Evolutionary conservation across 2,329 filamentous ascomycete species (phyloP), one percentile per base, ranked within the genome.

Genomic region (Verticillium tricorpus): DNA sequence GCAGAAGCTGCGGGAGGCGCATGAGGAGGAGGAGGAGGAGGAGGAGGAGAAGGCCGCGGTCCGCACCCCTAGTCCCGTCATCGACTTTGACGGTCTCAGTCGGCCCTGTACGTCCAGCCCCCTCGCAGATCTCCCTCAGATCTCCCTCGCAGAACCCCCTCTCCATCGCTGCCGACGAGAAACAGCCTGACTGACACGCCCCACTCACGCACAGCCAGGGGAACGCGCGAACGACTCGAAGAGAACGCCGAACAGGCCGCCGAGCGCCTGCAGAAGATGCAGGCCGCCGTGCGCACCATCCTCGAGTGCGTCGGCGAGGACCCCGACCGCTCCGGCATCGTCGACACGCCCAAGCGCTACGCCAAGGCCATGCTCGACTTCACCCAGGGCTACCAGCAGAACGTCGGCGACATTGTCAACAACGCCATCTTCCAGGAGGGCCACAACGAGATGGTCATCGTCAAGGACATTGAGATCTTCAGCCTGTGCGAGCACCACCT

Each of bases 401-500:
- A 97, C 71, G 86, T 97, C 60, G 84, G 88, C 64, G 91, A 96
- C 72, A 90, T 98, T 67, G 91, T 98, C 65, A 98, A 98, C 74
- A 86, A 89, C 61, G 95, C 95, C 19, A 91, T 98, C 60, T 99
- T 99, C 77, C 90, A 97, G 70, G 95, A 98, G 75, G 92, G 94
- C 65, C 94, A 98, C 72, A 95, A 97, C 71, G 95, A 99, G 77
- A 85, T 99, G 79, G 93, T 99, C 34, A 97, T 98, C 70, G 92
- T 99, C 63, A 97, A 96, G 78, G 93, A 98, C 71, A 98, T 99
- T 70, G 93, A 97, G 73, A 86, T 98, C 14, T 96, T 93, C 76
- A 94, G 90, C 66, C 81, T 98, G 54, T 99, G 95, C 80, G 95
- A 99, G 79, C 95, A 99, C 75, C 95, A 99, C 73, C 84, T 99